These are phyloP conservation scores for Ustilago nuda DNA, from an alignment of 1,284 basidiomycete genomes.

Conservation along the genomic window DNA sequence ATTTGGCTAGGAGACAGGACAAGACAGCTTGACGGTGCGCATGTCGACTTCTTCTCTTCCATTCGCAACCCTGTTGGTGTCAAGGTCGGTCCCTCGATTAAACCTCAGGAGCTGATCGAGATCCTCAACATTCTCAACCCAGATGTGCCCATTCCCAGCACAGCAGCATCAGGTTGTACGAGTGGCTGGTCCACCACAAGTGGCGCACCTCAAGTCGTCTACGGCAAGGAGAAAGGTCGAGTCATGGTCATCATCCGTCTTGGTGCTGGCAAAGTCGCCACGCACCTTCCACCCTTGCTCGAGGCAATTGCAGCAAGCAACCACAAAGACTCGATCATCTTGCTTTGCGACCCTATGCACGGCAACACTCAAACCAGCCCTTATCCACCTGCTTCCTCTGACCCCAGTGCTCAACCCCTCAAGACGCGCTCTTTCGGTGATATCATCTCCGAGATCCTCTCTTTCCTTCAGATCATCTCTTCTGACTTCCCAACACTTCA, in stretches of 20 bases:
- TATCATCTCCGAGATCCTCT: conserved; percentile 87
- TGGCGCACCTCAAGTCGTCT: conserved; percentile 22
- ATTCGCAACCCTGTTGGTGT: conserved; percentile 96
- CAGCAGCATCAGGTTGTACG: conserved; percentile 11
- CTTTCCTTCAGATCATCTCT: conserved; percentile 78
- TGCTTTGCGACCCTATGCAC: conserved; percentile 98
- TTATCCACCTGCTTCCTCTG: conserved; percentile 49
- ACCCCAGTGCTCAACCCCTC: conserved; percentile 55
- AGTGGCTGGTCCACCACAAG: conserved; percentile 34
- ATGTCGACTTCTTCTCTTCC: conserved; percentile 83
- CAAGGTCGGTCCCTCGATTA: conserved; percentile 93
- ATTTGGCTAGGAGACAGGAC: conserved; percentile 98
- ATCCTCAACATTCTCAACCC: conserved; percentile 85
- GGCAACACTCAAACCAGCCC: conserved; percentile 75
- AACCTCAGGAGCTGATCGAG: conserved; percentile 80
- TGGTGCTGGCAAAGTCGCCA: conserved; percentile 80
- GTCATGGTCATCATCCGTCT: conserved; percentile 94
- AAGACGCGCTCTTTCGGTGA: conserved; percentile 87
- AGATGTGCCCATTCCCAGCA: conserved; percentile 70
- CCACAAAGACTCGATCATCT: conserved; percentile 81
- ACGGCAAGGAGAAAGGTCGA: conserved; percentile 77
- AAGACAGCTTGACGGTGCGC: conserved; percentile 89
- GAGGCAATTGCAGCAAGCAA: conserved; percentile 81
- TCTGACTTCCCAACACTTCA: conserved; percentile 73
- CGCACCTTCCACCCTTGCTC: conserved; percentile 84